A percentile compares a stretch with the other conserved stretches of the same genome.
These are phyloP conservation scores for Calonectria leucothoes DNA, from an alignment of 2,329 filamentous ascomycete species.

Conservation along the genomic window DNA sequence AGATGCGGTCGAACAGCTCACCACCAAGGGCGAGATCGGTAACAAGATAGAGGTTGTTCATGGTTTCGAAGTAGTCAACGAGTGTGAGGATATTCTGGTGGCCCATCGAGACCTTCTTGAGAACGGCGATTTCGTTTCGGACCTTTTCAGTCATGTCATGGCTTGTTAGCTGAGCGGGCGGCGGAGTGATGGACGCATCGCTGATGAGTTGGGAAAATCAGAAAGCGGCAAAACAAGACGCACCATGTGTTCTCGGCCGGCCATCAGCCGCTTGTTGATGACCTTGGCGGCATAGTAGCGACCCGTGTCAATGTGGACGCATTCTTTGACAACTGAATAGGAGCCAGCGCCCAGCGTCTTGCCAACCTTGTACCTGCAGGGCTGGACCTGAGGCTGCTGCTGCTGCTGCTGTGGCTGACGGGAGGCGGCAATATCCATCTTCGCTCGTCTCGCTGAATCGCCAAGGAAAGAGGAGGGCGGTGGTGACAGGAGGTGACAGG, in stretches of 20 bases:
- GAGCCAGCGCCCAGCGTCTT: constrained; percentile 97
- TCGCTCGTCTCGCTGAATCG: constrained; percentile 17
- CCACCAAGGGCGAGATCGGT: constrained; percentile 96
- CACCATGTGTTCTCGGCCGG: constrained; percentile 98
- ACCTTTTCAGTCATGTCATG: constrained; percentile 66
- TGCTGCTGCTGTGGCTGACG: constrained; percentile 43
- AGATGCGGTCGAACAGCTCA: constrained; percentile 98
- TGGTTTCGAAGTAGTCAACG: constrained; percentile 99
- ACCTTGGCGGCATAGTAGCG: constrained; percentile 99
- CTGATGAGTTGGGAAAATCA: neutral
- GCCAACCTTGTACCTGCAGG: constrained; percentile 97
- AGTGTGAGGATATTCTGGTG: constrained; percentile 98
- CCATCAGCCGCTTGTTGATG: constrained; percentile 99
- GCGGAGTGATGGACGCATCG: neutral
- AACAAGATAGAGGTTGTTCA: constrained; percentile 99
- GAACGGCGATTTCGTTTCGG: constrained; percentile 96
- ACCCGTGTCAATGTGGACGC: constrained; percentile 97
- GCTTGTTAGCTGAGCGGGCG: constrained; percentile 26
- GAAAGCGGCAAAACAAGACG: constrained; percentile 32
- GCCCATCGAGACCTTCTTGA: constrained; percentile 98
- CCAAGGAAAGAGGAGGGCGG: constrained; percentile 18
- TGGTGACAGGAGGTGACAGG: constrained; percentile 12
- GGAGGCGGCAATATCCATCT: constrained; percentile 39
- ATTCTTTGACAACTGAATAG: constrained; percentile 99
- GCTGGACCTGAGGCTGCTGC: constrained; percentile 77